phyloP scores from a whole-genome alignment of 2,329 filamentous ascomycete genomes.

The Eutypa lata region DNA sequence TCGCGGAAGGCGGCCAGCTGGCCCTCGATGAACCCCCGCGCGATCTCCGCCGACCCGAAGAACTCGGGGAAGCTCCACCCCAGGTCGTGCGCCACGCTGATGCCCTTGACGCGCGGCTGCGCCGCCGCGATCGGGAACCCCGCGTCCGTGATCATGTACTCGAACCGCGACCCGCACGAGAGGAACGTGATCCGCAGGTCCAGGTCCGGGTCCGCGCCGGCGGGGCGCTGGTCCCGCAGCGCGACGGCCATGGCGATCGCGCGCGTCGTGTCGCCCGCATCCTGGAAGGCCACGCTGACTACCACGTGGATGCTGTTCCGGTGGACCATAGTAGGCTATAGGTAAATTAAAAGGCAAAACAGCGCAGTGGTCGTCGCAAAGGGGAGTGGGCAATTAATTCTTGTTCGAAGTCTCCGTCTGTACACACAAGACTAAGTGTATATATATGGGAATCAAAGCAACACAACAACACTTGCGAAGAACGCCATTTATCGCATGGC shows the following conservation, averaged over 20 bases:
- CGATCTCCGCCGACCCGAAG: background rate
- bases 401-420: too few relatives aligned
- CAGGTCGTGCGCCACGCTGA: background rate
- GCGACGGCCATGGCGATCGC: background rate
- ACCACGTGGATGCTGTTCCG: background rate
- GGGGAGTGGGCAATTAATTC: too few relatives aligned
- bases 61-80: background rate
- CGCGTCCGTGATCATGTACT: conserved; percentile 1
- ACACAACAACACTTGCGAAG: too few relatives aligned
- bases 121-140: background rate
- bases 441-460: too few relatives aligned
- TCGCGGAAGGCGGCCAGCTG: background rate
- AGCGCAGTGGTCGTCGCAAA: too few relatives aligned
- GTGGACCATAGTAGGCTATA: too few relatives aligned
- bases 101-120: background rate
- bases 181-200: background rate
- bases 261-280: background rate
- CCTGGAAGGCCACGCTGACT: background rate
- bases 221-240: background rate
- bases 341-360: too few relatives aligned
- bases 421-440: too few relatives aligned
- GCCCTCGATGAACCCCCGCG: background rate
- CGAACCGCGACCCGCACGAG: background rate
- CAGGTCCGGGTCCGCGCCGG: background rate
- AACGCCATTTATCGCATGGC: too few relatives aligned